These are phyloP conservation scores for Maudiozyma barnettii DNA, from an alignment of 805 yeast genomes.

Conservation along the genomic window DNA sequence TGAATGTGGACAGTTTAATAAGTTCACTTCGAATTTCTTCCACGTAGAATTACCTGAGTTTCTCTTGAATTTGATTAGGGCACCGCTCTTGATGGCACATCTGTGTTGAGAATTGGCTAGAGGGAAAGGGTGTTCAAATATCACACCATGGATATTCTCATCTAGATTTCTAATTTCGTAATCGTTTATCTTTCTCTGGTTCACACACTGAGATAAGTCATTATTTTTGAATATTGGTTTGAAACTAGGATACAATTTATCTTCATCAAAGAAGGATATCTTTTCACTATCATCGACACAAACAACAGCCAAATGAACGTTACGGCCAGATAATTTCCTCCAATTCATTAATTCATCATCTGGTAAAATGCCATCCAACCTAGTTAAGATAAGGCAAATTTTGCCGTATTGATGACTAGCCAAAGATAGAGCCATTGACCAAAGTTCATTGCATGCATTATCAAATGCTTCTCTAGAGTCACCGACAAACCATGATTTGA, in stretches of 20 bases:
- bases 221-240: conserved; percentile 27
- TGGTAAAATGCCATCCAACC: conserved; percentile 64
- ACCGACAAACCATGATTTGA: conserved; percentile 55
- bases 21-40: conserved; percentile 48
- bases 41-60: conserved; percentile 19
- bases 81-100: conserved; percentile 63
- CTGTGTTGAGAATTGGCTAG: conserved; percentile 62
- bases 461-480: conserved; percentile 35
- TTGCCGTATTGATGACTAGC: conserved; percentile 39
- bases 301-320: conserved; percentile 56
- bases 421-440: conserved; percentile 47
- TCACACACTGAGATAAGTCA: conserved; percentile 11
- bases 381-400: conserved; percentile 51
- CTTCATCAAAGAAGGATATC: conserved; percentile 27
- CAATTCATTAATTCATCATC: conserved; percentile 76
- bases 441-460: conserved; percentile 54
- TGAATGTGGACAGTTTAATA: conserved; percentile 65
- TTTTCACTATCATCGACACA: conserved; percentile 57
- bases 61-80: conserved; percentile 37
- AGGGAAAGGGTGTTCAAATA: conserved; percentile 54
- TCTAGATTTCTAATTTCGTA: conserved; percentile 39
- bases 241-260: conserved; percentile 27
- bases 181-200: conserved; percentile 16
- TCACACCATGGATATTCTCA: conserved; percentile 45
- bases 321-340: conserved; percentile 58